These are phyloP conservation scores for Solanum corneliomulleri DNA, from an alignment of 257 asterid genomes.

Conservation along the genomic window DNA sequence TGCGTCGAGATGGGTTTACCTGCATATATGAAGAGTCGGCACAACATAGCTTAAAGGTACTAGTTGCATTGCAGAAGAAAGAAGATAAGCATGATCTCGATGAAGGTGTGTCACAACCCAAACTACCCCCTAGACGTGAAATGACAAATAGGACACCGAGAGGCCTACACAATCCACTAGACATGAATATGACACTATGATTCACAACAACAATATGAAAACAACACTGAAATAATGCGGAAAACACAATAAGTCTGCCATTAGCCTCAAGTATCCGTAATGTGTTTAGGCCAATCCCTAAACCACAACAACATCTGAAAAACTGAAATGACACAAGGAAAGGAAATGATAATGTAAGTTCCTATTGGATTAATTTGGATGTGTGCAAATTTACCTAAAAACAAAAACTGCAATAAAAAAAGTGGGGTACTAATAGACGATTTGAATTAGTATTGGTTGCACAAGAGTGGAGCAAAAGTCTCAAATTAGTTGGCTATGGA, in stretches of 20 bases:
- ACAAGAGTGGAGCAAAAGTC: background rate
- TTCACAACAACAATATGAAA: background rate
- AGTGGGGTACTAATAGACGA: background rate
- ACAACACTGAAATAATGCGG: background rate
- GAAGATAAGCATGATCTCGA: background rate
- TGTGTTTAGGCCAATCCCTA: background rate
- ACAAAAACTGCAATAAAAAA: background rate
- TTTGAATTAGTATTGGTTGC: background rate
- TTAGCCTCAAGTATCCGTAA: background rate
- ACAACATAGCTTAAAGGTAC: background rate
- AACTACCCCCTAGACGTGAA: background rate
- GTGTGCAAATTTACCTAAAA: background rate
- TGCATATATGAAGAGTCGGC: too few species aligned
- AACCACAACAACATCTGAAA: too few species aligned
- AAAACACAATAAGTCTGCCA: background rate
- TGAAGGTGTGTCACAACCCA: background rate
- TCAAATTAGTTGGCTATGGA: background rate
- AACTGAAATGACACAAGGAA: background rate
- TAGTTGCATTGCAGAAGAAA: background rate
- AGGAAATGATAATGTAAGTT: background rate
- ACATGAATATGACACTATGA: background rate
- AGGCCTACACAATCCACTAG: background rate
- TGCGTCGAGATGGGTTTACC: too few species aligned
- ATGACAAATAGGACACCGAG: background rate
- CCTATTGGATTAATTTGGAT: background rate